Evolutionary conservation across 768 basidiomycete species (phyloP), one percentile per base, ranked within the genome.

Genomic region (Nevesoporus exiguus): DNA sequence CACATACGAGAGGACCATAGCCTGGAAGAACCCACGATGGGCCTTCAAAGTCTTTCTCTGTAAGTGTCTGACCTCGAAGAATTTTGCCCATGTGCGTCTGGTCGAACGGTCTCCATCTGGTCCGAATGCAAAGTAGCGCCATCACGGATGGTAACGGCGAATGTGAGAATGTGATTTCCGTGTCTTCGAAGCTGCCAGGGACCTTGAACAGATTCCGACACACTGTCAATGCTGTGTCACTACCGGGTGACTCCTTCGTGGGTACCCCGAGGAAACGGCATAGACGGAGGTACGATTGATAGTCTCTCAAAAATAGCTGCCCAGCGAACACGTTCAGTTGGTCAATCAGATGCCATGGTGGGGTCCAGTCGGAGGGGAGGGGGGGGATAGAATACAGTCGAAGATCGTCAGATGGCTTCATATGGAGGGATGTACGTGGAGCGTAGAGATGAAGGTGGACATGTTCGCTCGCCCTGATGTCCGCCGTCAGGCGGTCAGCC

Each of bases 371-470:
- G 5, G 36, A 37, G 13, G 36, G 36, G n/a, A 37, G 36, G 17
- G 36, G 15, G 13, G 61, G 61, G 29, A 58, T 39, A 3, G 25
- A 9, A 17, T 55, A 49, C 3, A 65, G 54, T 2, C 7, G 29
- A 6, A 69, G 63, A 22, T 69, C 57, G 33, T 80, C 78, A 25
- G 71, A 71, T 14, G 73, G 55, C 29, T 61, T 60, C 69, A 72
- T 73, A 3, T 60, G 62, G 17, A 61, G 43, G 1, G 63, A 70
- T 29, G 72, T 70, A 3, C 73, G 63, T 9, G 76, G 74, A 3
- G 73, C 57, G 52, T 78, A 78, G 0, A 71, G 34, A 55, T 77
- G 76, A 17, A 79, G 66, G 48, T 70, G 63, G 10, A 74, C 72
- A 7, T 55, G n/a, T 8, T 64, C 60, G 60, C 68, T 70, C 22